Evolutionary conservation across 176 grass and related monocot species (phyloP), one percentile per base, ranked within the genome.

Genomic region (Typha latifolia): DNA sequence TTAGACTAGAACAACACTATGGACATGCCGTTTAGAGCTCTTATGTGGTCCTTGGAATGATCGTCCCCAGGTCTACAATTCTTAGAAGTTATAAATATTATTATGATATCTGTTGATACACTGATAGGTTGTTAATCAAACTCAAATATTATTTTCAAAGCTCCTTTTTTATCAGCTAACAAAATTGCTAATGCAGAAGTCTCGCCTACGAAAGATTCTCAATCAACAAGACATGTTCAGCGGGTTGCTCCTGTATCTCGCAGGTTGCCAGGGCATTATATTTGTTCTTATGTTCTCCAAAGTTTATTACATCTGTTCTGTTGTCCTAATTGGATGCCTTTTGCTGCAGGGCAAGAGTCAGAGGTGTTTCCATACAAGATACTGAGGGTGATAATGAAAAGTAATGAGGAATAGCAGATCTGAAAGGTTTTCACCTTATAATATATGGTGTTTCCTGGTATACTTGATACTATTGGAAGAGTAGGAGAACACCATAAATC

Each of bases 311-410:
- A 57, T 18, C 19, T 49, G 0, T 7, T n/a, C n/a, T 56, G 6
- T 12, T 80, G 20, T 75, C 62, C 14, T 49, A 55, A 67, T 63
- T 6, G 72, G 1, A 49, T 67, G 74, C 72, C 16, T 24, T 67
- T 69, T 66, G 47, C 27, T 78, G 24, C 66, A 92, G 85, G 79
- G 77, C 85, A 61, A 85, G 83, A 66, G 73, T 34, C 50, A 85
- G 89, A 82, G 89, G 94, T 64, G 89, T 81, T 82, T 71, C 85
- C 43, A 82, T 93, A 74, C 86, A 93, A 76, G 77, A 79, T 83
- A 74, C 64, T 27, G 68, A 75, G 22, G 84, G 92, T 13, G 48
- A 82, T 51, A 83, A 57, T 56, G 80, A 88, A 29, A 32, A 78
- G 72, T 80, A 81, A 72, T 61, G 69, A 67, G 49, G 72, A 8